Percentiles rank a stretch among this genome's conserved stretches.
phyloP scores from a whole-genome alignment of 129 eudicot genomes.

The carrot (Daucus carota) region DH1_v3.0 NC_030381.2:50081001-50081500 shows the following conservation, averaged over 20 bases:
- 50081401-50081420: conserved; percentile 53
- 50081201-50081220: not conserved
- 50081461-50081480: no score
- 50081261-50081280: not conserved
- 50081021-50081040: no score
- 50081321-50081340: not conserved
- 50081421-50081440: conserved; percentile 55
- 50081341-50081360: not conserved
- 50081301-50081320: no score
- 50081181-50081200: not conserved
- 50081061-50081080: no score
- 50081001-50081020: no score
- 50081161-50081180: no score
- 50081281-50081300: not conserved
- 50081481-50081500: not conserved
- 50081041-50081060: no score
- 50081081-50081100: no score
- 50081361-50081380: conserved; percentile 27
- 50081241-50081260: not conserved
- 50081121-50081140: no score
- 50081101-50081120: no score
- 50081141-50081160: no score
- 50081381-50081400: conserved; percentile 50
- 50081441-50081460: not conserved
- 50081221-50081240: not conserved